Conservation (phyloP, 2,329 filamentous ascomycete genomes). For the Fonsecaea erecta region DNA sequence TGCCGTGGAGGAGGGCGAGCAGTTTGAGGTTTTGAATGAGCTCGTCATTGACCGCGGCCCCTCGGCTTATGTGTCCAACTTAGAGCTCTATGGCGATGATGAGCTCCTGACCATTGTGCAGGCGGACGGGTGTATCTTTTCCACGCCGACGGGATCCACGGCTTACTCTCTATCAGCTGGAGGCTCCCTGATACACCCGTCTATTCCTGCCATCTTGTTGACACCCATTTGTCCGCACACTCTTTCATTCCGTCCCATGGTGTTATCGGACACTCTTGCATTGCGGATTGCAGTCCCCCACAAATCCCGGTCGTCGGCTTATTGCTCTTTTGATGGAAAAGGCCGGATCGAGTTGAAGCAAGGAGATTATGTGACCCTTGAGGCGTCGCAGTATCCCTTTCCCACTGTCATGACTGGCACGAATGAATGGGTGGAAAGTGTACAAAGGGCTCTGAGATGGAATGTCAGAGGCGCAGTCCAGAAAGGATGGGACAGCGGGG, state of each 20-base stretch:
- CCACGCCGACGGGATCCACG: constrained; percentile 90
- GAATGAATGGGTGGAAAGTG: constrained; percentile 95
- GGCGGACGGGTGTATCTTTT: constrained; percentile 97
- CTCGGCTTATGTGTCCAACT: constrained; percentile 93
- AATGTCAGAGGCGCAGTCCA: constrained; percentile 91
- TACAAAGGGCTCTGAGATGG: constrained; percentile 90
- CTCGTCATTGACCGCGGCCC: constrained; percentile 97
- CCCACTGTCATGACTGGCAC: constrained; percentile 89
- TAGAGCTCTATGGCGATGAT: constrained; percentile 94
- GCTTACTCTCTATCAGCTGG: constrained; percentile 96
- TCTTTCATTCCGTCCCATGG: constrained; percentile 95
- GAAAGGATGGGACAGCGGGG: constrained; percentile 72
- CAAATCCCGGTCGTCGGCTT: constrained; percentile 86
- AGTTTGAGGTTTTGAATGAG: constrained; percentile 98
- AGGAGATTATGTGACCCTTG: constrained; percentile 94
- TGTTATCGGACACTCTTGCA: constrained; percentile 91
- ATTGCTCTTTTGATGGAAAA: constrained; percentile 97
- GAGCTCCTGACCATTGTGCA: constrained; percentile 94
- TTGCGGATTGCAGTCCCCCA: constrained; percentile 85
- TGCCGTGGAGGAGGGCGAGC: constrained; percentile 83
- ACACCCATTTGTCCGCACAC: constrained; percentile 98
- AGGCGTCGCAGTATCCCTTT: constrained; percentile 94
- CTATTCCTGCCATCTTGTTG: constrained; percentile 93
- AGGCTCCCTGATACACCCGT: constrained; percentile 92
- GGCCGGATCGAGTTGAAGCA: constrained; percentile 89